These are phyloP conservation scores for Marasmius sp. DNA, from an alignment of 1,284 basidiomycete genomes.

Conservation along the genomic window DNA sequence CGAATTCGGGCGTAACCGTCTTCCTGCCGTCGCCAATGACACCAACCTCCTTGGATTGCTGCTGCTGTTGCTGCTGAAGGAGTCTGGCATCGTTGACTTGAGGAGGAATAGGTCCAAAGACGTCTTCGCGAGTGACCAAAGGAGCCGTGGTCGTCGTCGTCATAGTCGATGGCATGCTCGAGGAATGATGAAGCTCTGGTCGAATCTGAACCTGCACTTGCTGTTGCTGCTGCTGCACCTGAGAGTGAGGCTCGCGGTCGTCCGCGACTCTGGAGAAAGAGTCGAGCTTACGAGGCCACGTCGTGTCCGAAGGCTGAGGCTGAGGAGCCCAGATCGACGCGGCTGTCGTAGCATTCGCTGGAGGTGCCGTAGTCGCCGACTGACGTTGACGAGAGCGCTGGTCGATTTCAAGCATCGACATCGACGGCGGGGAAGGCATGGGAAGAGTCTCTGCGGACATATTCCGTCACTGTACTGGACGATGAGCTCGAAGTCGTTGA, in stretches of 20 bases:
- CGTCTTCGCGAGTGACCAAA: conserved; percentile 50
- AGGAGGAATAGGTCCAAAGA: conserved; percentile 48
- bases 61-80: neutral
- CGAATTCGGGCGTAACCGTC: conserved; percentile 54
- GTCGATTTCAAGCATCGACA: neutral
- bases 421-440: neutral
- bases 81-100: conserved; percentile 27
- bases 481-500: neutral
- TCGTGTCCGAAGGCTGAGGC: conserved; percentile 60
- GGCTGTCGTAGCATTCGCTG: conserved; percentile 4
- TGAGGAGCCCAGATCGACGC: conserved; percentile 76
- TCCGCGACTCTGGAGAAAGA: conserved; percentile 53
- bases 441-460: neutral
- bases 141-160: conserved; percentile 8
- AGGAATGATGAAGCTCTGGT: conserved; percentile 22
- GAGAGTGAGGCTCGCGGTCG: conserved; percentile 21
- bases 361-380: neutral
- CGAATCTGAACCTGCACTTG: conserved; percentile 1
- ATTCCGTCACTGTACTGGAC: neutral
- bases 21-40: conserved; percentile 77
- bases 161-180: conserved; percentile 10
- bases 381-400: neutral
- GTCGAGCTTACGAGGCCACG: conserved; percentile 65
- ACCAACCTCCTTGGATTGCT: conserved; percentile 50
- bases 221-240: neutral